phyloP scores from a whole-genome alignment of 441 rosid species.

The Brassica balearica region DNA sequence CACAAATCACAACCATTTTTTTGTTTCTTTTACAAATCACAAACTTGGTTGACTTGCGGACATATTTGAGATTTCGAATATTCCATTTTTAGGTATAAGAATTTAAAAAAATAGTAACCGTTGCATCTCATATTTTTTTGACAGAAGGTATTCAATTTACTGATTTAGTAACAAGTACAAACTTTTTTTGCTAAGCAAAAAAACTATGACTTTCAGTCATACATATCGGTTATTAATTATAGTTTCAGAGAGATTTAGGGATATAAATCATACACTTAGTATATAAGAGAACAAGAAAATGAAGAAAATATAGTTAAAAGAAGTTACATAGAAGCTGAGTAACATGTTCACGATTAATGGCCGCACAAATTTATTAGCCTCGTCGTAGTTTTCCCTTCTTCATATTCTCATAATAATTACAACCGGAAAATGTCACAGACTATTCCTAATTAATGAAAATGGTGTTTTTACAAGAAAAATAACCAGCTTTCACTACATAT shows the following conservation, averaged over 20 bases:
- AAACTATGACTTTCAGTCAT: not conserved
- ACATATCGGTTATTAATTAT: no score
- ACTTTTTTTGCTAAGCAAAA: no score
- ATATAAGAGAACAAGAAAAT: no score
- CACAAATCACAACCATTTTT: not conserved
- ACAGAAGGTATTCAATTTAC: not conserved
- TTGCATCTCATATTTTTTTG: not conserved
- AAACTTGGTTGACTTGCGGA: conserved; percentile 40
- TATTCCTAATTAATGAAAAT: no score
- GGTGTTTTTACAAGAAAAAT: no score
- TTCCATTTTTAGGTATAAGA: conserved; percentile 8
- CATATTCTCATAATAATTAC: no score
- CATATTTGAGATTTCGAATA: conserved; percentile 15
- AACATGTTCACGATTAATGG: not conserved
- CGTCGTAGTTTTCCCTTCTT: no score
- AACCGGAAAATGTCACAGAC: no score
- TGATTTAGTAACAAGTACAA: not conserved
- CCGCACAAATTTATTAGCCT: not conserved
- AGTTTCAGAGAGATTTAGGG: no score
- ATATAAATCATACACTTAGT: no score
- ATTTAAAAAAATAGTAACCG: not conserved
- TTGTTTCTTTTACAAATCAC: conserved; percentile 19
- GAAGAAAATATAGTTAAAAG: no score
- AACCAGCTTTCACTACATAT: no score
- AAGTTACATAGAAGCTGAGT: not conserved